Evolutionary conservation across 2,329 filamentous ascomycete species (phyloP).

Genomic region (Aplosporella prunicola): DNA sequence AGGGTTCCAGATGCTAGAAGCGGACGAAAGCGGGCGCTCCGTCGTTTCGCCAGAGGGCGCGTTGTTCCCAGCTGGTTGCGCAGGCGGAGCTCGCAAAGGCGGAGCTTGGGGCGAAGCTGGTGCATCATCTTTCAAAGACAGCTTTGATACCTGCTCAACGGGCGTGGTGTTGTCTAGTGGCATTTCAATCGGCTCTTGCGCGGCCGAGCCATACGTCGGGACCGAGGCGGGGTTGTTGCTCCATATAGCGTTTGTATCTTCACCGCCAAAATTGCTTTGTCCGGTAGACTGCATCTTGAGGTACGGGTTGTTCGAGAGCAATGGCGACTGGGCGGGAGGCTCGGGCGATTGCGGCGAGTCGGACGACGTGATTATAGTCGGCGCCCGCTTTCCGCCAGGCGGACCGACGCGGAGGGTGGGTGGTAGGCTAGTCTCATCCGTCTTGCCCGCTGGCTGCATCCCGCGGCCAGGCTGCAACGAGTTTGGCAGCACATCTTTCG

Average conservation of each 20-base stretch:
- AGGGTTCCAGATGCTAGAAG: constrained; percentile 21
- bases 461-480: constrained; percentile 27
- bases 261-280: constrained; percentile 24
- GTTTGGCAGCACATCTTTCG: constrained; percentile 24
- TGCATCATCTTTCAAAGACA: constrained; percentile 23
- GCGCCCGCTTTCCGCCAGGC: constrained; percentile 17
- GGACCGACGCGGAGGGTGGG: constrained; percentile 24
- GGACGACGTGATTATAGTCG: too few relatives aligned
- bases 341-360: too few relatives aligned
- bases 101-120: constrained; percentile 12
- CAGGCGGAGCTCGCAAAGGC: not conserved
- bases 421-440: constrained; percentile 16
- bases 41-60: constrained; percentile 10
- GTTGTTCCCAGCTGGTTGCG: too few relatives aligned
- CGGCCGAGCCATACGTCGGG: constrained; percentile 15
- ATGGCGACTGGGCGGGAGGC: too few relatives aligned
- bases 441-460: constrained; percentile 16
- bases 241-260: constrained; percentile 32
- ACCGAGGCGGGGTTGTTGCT: too few relatives aligned
- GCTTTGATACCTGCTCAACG: constrained; percentile 28
- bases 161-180: constrained; percentile 33
- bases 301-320: constrained; percentile 40
- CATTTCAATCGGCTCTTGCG: constrained; percentile 31
- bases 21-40: constrained; percentile 17
- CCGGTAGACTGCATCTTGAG: constrained; percentile 30